Conservation (phyloP, 805 yeast genomes). For the Myxozyma neotropica region DNA sequence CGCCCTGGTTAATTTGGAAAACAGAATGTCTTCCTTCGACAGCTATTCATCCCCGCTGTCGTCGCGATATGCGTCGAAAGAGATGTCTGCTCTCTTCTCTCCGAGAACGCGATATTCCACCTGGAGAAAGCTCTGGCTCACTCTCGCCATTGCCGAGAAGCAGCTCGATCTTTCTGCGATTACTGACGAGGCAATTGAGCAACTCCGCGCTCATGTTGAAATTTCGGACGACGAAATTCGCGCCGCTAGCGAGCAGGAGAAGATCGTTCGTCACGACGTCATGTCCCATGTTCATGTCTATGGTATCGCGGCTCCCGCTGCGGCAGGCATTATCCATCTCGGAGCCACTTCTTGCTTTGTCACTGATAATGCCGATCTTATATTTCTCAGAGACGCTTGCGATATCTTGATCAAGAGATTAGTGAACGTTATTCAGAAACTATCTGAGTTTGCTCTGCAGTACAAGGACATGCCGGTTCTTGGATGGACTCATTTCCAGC, state of each 20-base stretch:
- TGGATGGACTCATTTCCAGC: conserved; percentile 99
- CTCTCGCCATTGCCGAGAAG: conserved; percentile 92
- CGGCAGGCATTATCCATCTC: conserved; percentile 95
- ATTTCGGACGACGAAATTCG: conserved; percentile 93
- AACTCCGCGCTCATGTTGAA: conserved; percentile 73
- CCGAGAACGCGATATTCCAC: conserved; percentile 92
- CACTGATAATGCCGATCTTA: conserved; percentile 96
- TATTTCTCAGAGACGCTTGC: conserved; percentile 93
- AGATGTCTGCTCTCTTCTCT: conserved; percentile 93
- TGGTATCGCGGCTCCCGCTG: conserved; percentile 90
- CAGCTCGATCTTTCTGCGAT: conserved; percentile 83
- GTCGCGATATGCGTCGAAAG: conserved; percentile 95
- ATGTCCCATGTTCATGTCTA: conserved; percentile 98
- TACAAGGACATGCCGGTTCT: conserved; percentile 95
- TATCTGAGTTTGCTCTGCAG: conserved; percentile 82
- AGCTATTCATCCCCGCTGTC: conserved; percentile 90
- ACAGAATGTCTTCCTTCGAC: conserved; percentile 56
- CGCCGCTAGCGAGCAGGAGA: conserved; percentile 88
- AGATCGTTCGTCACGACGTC: conserved; percentile 97
- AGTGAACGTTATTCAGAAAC: conserved; percentile 91
- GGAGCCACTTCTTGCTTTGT: conserved; percentile 99
- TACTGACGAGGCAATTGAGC: conserved; percentile 86
- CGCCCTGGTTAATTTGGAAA: no score
- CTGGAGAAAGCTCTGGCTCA: conserved; percentile 97
- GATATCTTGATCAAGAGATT: conserved; percentile 91